Base-by-base conservation (phyloP, 2,329 filamentous ascomycete species). In the Aspergillus aculeatus region DNA sequence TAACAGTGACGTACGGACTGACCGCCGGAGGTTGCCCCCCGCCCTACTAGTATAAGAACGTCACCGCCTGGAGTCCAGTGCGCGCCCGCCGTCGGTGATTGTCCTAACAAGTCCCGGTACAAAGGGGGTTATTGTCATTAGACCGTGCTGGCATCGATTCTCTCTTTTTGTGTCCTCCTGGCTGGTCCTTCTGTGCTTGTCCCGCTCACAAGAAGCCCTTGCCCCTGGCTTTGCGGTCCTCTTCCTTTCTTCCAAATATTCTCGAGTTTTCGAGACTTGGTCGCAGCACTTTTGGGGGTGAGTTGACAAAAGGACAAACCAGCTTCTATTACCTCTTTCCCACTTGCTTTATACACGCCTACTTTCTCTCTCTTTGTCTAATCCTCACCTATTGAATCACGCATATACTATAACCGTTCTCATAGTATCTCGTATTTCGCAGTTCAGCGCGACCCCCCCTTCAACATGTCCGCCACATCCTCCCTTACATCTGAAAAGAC, bases 401-500 rank as follows among this genome's bases (percentile, higher is more conserved):
- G 14, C 26, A 53, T 48, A 52, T 29, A 38, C 47, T 49, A 23
- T 23, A 24, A 11, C 16, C 12, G 24, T 31, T 19, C 38, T 44
- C 38, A 44, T 19, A 6, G 6, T 16, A 44, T 5, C 38, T 44
- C 6, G 1, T 19, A 44, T 19, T 6, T 44, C 38, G 38, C 38
- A 19, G 6, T 19, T 19, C 38, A n/a, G 16, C 38, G 9, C 16
- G 24, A 12, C 32, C 19, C n/a, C 19, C 48, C 14, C 58, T 11
- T 44, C 47, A 62, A 64, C 50, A 75, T 76, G 63, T 72, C 74
- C 47, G 60, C 68, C 31, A 66, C 65, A 53, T 58, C 69, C 11
- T 64, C 67, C 47, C 60, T 69, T 12, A 63, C 72, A 44, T 70
- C 74, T 32, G 85, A 87, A 71, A 86, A 87, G 75, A 76, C 80